These are phyloP conservation scores for Ganoderma lingzhi DNA, from an alignment of 1,284 basidiomycete genomes.

Conservation along the genomic window DNA sequence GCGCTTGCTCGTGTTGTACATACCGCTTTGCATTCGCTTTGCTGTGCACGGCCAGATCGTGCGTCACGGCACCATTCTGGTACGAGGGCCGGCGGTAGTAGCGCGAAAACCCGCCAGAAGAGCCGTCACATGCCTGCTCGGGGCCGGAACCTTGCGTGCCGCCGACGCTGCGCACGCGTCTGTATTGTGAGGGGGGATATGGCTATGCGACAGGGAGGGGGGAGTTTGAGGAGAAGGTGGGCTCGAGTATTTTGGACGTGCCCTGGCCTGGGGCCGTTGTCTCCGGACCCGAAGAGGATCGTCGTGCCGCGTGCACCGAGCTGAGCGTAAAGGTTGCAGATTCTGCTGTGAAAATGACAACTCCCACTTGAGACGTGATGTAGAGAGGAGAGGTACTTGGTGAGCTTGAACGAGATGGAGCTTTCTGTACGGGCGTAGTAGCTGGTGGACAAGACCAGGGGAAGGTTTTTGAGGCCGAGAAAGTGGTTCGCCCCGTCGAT, in stretches of 20 bases:
- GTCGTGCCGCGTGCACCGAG: slow-evolving; percentile 66
- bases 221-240: slow-evolving; percentile 72
- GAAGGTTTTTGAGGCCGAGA: slow-evolving; percentile 58
- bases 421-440: slow-evolving; percentile 49
- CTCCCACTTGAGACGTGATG: too few species aligned
- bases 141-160: slow-evolving; percentile 58
- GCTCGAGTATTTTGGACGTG: slow-evolving; percentile 57
- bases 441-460: slow-evolving; percentile 65
- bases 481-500: slow-evolving; percentile 28
- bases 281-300: slow-evolving; percentile 72
- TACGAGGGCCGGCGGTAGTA: slow-evolving; percentile 50
- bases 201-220: slow-evolving; percentile 33
- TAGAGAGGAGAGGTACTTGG: slow-evolving; percentile 16
- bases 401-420: slow-evolving; percentile 35
- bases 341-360: slow-evolving; percentile 17
- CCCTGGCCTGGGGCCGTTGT: slow-evolving; percentile 59
- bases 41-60: slow-evolving; percentile 41
- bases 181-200: too few species aligned
- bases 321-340: slow-evolving; percentile 41
- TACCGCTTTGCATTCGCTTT: slow-evolving; percentile 37
- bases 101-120: slow-evolving; percentile 69
- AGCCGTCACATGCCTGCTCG: slow-evolving; percentile 53
- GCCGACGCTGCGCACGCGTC: slow-evolving; percentile 55
- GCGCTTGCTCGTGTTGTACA: slow-evolving; percentile 41
- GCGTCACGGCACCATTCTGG: slow-evolving; percentile 44